A percentile compares a stretch with the other conserved stretches of the same genome.
Conservation (phyloP, 2,329 filamentous ascomycete species). For the Bipolaris bicolor region DNA sequence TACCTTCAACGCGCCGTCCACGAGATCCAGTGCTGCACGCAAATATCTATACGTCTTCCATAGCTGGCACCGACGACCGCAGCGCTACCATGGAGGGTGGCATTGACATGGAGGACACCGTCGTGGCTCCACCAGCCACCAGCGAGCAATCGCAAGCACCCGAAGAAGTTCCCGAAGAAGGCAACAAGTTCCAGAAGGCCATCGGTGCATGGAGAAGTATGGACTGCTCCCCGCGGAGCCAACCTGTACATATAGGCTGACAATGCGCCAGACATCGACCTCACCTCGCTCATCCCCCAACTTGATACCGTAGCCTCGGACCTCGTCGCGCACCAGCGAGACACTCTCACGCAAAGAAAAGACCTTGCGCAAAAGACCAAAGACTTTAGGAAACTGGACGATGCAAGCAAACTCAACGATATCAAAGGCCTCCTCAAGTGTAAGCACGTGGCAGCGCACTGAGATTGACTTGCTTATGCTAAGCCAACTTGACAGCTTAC, state of each 20-base stretch:
- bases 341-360: slow-evolving; percentile 94
- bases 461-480: slow-evolving; percentile 17
- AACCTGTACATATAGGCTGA: slow-evolving; percentile 16
- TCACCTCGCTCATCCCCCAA: slow-evolving; percentile 80
- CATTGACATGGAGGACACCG: slow-evolving; percentile 36
- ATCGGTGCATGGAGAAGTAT: slow-evolving; percentile 95
- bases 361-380: slow-evolving; percentile 99
- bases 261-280: slow-evolving; percentile 73
- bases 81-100: slow-evolving; percentile 44
- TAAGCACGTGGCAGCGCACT: slow-evolving; percentile 43
- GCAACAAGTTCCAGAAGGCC: slow-evolving; percentile 93
- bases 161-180: slow-evolving; percentile 54
- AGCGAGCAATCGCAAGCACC: slow-evolving; percentile 13
- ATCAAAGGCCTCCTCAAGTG: slow-evolving; percentile 90
- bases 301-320: slow-evolving; percentile 95
- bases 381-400: slow-evolving; percentile 92
- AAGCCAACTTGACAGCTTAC: slow-evolving; percentile 69
- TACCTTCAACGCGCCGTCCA: slow-evolving; percentile 18
- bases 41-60: neutral
- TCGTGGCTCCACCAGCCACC: slow-evolving; percentile 8
- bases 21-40: neutral
- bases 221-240: slow-evolving; percentile 19
- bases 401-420: slow-evolving; percentile 82
- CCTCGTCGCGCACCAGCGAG: slow-evolving; percentile 89
- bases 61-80: neutral